Base-by-base conservation (phyloP, 257 asterid genomes). In the Jacaranda mimosifolia region DNA sequence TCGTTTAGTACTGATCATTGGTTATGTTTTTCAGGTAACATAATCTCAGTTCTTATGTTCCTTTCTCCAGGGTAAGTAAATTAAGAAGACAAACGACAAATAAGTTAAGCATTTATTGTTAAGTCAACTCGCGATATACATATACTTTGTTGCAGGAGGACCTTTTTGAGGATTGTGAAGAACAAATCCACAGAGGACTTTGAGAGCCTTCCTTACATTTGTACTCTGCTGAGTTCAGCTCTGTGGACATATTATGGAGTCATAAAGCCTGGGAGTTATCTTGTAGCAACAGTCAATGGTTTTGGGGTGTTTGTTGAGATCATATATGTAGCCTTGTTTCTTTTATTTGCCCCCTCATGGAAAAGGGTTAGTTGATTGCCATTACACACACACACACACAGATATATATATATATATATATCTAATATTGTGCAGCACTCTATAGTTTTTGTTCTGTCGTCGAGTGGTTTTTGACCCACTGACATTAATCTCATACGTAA, bases 231-330 rank as follows among this genome's bases (percentile, higher is more conserved):
- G 65, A 87, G 68, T 58, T 83, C 96, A 3, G 72, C 85, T 11
- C 73, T 90, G 0, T 92, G 97, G 97, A 87, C 92, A 11, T 90
- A 86, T 55, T 92, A 92, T 48, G 97, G 97, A 1, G 40, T 90
- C 57, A 87, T 76, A 11, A 90, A 82, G 78, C 96, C 96, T 0
- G 92, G 82, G 10, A 84, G 89, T 63, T 92, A 83, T 76, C 94
- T 90, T 9, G 94, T 92, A 0, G 87, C 97, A 7, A 92, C 97
- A 7, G 89, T 88, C 58, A 90, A 90, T 59, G 94, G 96, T 0
- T 88, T 92, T 42, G 97, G 97, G 1, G 85, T 74, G 3, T 60
- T 82, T 0, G 90, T 86, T 36, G 87, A 90, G 82, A 80, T 77
- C 66, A 8, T 85, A 0, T 92, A 79, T 26, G 38, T 92, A 10